Conservation (phyloP, 495 filamentous ascomycete species). For the Halenospora varia region DNA sequence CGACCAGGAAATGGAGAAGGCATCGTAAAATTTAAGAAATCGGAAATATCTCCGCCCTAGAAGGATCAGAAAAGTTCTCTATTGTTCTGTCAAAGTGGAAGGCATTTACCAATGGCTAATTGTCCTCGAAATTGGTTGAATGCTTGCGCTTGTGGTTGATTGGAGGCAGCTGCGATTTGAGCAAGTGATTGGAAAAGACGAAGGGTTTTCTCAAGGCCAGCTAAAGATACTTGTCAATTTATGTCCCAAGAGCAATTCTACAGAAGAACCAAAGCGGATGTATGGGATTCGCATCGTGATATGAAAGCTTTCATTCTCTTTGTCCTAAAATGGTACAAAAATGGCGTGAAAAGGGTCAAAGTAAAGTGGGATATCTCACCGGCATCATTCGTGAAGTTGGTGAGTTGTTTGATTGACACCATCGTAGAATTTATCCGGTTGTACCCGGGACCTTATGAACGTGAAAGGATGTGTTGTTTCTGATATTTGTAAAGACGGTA, state of each 20-base stretch:
- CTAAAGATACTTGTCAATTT: too few species aligned
- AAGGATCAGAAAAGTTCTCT: too few species aligned
- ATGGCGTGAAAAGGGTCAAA: background rate
- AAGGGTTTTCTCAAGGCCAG: slow-evolving; percentile 57
- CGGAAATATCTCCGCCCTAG: slow-evolving; percentile 48
- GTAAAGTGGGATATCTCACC: background rate
- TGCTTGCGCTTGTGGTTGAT: background rate
- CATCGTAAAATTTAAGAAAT: slow-evolving; percentile 56
- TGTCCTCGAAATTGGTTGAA: background rate
- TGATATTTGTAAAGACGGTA: background rate
- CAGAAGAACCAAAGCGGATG: too few species aligned
- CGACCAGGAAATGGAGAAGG: slow-evolving; percentile 32
- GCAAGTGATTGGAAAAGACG: slow-evolving; percentile 52
- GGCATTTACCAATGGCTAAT: background rate
- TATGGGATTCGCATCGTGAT: too few species aligned
- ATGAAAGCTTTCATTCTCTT: too few species aligned
- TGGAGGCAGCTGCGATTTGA: slow-evolving; percentile 34
- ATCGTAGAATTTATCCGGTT: too few species aligned
- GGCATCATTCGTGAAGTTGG: background rate
- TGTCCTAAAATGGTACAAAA: too few species aligned
- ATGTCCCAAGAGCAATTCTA: too few species aligned
- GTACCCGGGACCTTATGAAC: too few species aligned
- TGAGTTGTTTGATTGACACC: background rate
- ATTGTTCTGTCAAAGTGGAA: too few species aligned
- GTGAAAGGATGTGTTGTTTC: background rate